Evolutionary conservation across 2,329 filamentous ascomycete genomes (phyloP).

Genomic region (Pseudonectria foliicola): DNA sequence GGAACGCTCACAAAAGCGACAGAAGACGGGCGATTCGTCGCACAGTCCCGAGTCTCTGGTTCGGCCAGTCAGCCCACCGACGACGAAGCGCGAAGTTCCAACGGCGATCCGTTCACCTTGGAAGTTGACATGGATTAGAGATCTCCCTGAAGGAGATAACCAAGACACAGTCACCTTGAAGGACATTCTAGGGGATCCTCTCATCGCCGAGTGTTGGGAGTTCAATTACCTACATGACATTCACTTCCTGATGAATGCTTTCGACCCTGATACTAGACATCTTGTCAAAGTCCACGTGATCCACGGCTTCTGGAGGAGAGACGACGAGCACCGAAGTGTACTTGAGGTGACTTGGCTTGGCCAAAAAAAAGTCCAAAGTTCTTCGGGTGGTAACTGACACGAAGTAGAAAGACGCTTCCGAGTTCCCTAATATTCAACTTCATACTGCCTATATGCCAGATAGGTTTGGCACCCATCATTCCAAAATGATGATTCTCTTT

Average conservation of each 20-base stretch:
- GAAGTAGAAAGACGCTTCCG: conserved; percentile 50
- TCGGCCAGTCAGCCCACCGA: conserved; percentile 41
- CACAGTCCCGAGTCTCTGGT: conserved; percentile 23
- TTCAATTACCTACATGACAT: conserved; percentile 63
- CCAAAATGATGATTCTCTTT: conserved; percentile 82
- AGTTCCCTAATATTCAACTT: conserved; percentile 60
- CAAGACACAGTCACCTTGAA: conserved; percentile 56
- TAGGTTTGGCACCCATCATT: conserved; percentile 77
- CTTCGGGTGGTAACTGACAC: conserved; percentile 6
- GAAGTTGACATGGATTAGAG: conserved; percentile 61
- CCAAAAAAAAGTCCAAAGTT: neutral
- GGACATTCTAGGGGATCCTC: conserved; percentile 65
- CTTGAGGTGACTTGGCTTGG: conserved; percentile 38
- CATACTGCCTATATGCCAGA: conserved; percentile 74
- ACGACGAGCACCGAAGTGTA: too few species aligned
- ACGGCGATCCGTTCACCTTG: conserved; percentile 53
- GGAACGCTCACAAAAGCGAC: conserved; percentile 27
- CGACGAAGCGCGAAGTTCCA: conserved; percentile 21
- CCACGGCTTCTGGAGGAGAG: conserved; percentile 60
- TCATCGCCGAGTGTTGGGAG: conserved; percentile 65
- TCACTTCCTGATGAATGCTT: conserved; percentile 46
- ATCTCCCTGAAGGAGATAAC: conserved; percentile 54
- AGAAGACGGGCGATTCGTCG: conserved; percentile 10
- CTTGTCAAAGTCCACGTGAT: conserved; percentile 48
- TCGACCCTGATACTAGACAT: conserved; percentile 43